Evolutionary conservation across 192 early-diverging fungal species (phyloP).

Genomic region (Thamnidium elegans): DNA sequence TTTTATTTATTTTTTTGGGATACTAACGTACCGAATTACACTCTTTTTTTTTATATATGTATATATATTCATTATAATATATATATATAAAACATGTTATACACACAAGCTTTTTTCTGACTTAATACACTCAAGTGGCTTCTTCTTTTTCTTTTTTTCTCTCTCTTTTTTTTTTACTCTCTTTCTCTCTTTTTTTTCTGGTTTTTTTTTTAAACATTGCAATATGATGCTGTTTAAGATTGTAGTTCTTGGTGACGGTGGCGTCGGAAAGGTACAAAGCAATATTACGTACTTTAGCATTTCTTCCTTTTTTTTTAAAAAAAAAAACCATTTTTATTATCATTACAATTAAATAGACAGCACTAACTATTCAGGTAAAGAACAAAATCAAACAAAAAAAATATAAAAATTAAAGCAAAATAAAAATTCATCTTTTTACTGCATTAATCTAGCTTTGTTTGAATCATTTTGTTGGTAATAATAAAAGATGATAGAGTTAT

Average conservation of each 20-base stretch:
- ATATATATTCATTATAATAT: no score
- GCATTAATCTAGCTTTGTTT: constrained; percentile 31
- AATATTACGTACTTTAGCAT: not conserved
- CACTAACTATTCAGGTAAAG: constrained; percentile 39
- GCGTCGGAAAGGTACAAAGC: constrained; percentile 53
- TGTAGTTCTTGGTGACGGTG: constrained; percentile 91
- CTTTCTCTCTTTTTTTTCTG: no score
- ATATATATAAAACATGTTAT: no score
- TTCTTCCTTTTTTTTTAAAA: not conserved
- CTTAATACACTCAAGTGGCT: not conserved
- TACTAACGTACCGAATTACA: no score
- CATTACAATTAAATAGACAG: constrained; percentile 19
- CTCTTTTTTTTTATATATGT: no score
- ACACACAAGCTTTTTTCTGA: not conserved
- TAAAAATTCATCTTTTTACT: constrained; percentile 10
- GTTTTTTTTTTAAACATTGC: not conserved
- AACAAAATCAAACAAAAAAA: not conserved
- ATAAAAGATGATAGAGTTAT: not conserved
- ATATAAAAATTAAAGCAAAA: not conserved
- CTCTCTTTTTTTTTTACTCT: no score
- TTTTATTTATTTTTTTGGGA: no score
- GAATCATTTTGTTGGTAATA: constrained; percentile 46
- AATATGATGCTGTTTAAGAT: constrained; percentile 94
- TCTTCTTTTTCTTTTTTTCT: not conserved
- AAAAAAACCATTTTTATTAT: not conserved